Conservation (phyloP, 805 yeast species). For the Groenewaldozyma salmanticensis region DNA sequence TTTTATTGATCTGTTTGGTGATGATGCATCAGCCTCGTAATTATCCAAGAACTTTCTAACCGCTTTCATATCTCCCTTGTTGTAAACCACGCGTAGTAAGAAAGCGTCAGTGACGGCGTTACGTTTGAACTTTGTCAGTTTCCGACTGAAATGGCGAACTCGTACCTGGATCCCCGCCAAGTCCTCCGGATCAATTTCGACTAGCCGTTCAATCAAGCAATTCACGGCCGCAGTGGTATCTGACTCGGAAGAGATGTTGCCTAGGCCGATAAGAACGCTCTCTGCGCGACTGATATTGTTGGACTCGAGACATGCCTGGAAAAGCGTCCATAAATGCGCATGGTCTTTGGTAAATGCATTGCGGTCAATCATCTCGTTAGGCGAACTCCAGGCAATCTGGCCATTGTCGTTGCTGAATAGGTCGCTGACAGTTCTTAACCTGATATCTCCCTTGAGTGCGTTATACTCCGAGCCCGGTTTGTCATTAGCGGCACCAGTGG, state of each 20-base stretch:
- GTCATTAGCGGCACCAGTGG: background rate
- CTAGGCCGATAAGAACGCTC: slow-evolving; percentile 52
- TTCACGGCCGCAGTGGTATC: slow-evolving; percentile 60
- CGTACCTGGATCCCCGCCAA: slow-evolving; percentile 37
- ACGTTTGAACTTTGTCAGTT: slow-evolving; percentile 29
- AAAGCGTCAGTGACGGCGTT: slow-evolving; percentile 56
- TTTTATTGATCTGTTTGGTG: slow-evolving; percentile 13
- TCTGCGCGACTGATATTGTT: slow-evolving; percentile 62
- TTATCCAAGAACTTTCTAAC: slow-evolving; percentile 15
- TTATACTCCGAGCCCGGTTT: background rate
- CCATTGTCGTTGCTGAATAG: background rate
- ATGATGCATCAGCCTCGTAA: slow-evolving; percentile 11
- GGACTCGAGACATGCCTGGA: slow-evolving; percentile 68
- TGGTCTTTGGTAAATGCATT: slow-evolving; percentile 41
- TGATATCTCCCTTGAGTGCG: background rate
- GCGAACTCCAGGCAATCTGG: slow-evolving; percentile 25
- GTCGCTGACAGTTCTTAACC: background rate
- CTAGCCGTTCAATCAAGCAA: slow-evolving; percentile 41
- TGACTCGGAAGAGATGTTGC: slow-evolving; percentile 35
- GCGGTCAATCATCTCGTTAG: slow-evolving; percentile 21
- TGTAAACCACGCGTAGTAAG: slow-evolving; percentile 38
- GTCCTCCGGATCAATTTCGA: slow-evolving; percentile 32
- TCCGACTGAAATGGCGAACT: slow-evolving; percentile 26
- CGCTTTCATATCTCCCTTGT: slow-evolving; percentile 10
- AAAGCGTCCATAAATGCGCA: slow-evolving; percentile 61